phyloP scores from a whole-genome alignment of 331 rosid genomes.

The Malus hybrid region DNA sequence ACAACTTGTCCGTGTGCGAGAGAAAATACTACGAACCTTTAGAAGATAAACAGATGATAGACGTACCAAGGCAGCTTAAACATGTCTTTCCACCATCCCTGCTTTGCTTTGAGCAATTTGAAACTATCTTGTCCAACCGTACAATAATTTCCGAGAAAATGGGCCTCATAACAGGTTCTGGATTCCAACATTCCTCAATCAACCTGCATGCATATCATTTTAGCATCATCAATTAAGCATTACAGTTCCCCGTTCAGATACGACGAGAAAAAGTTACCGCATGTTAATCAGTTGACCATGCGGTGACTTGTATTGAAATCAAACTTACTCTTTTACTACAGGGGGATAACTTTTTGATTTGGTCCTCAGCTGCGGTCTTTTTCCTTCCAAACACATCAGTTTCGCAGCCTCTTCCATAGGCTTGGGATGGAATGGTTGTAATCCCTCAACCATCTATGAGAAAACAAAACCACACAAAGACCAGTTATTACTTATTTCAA shows the following conservation, averaged over 20 bases:
- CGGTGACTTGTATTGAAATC: not conserved
- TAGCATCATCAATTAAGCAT: not conserved
- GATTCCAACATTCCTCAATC: constrained; percentile 95
- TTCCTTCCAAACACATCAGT: constrained; percentile 68
- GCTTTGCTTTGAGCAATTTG: constrained; percentile 91
- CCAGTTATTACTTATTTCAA: not conserved
- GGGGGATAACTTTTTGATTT: constrained; percentile 85
- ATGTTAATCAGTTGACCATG: not conserved
- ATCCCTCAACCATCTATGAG: constrained; percentile 85
- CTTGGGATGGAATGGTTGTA: constrained; percentile 61
- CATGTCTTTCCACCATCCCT: constrained; percentile 98
- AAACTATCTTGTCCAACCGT: constrained; percentile 75
- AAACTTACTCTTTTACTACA: constrained; percentile 78
- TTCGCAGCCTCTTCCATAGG: constrained; percentile 57
- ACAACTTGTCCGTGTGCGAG: not conserved
- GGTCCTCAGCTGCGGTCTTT: constrained; percentile 66
- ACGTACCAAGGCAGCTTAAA: constrained; percentile 95
- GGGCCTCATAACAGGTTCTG: constrained; percentile 72
- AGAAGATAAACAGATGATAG: constrained; percentile 7
- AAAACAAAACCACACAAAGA: not conserved
- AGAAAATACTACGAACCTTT: not conserved
- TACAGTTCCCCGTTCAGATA: not conserved
- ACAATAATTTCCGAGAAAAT: constrained; percentile 73
- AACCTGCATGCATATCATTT: constrained; percentile 45
- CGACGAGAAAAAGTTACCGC: not conserved